Base-by-base conservation (phyloP, 2,329 filamentous ascomycete species). In the Paramyrothecium roridum region DNA sequence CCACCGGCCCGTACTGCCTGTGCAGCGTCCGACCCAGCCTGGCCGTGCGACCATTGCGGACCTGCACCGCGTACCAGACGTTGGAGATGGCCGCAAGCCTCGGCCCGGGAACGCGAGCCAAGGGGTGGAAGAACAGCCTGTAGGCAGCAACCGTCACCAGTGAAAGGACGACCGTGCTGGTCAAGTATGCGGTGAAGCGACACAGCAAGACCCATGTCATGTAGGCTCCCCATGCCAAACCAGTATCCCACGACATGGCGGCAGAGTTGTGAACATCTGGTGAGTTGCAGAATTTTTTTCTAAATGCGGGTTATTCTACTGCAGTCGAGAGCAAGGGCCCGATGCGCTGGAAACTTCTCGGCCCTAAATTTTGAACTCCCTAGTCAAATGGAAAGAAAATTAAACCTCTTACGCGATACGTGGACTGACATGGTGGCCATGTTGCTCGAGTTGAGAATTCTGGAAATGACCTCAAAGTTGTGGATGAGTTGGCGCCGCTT, bases 21-120 rank as follows among this genome's bases (percentile, higher is more conserved):
- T 83, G 80, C n/a, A 83, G 58, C 0, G 66, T 69, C 61, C 68
- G 73, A 1, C 74, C 77, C 3, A 83, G 52, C 8, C 66, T 59
- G 4, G 70, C 67, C 62, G 78, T 71, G 2, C 66, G 69, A 0
- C 80, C 80, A 37, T 75, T 70, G 10, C 76, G 70, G 2, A 74
- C 73, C 3, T 81, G 73, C 12, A 70, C 69, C 1, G 76, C 80
- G 43, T 79, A 73, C 80, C 80, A 83, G 26, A 73, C 53, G 53
- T 70, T 78, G 10, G 79, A 79, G 1, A 80, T 11, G 3, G 76
- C 78, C 0, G 79, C 81, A 0, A 76, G 50, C 21, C 61, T 72
- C 0, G 80, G 80, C 0, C 80, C 80, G 0, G 80, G 80, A 1
- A 81, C 54, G 2, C 63, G 51, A 1, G 79, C 65, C 0, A 83